These are phyloP conservation scores for Danielozyma ontarioensis DNA, from an alignment of 805 yeast species.

Conservation along the genomic window DNA sequence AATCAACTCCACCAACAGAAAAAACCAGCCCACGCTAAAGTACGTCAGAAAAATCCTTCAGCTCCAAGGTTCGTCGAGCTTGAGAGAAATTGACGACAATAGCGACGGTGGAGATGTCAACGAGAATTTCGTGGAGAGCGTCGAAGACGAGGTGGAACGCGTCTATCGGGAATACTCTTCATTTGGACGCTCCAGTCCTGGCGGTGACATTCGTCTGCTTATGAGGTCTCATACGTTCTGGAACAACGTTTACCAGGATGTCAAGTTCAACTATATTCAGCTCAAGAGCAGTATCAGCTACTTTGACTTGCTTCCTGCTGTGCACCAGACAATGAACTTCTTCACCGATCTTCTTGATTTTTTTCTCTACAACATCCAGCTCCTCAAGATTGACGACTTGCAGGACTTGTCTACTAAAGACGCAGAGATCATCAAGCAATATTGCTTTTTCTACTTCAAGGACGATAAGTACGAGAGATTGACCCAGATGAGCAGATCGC, in stretches of 20 bases:
- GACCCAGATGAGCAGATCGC: slow-evolving; percentile 10
- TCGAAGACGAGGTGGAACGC: neutral
- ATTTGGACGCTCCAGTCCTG: neutral
- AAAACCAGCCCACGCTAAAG: slow-evolving; percentile 4
- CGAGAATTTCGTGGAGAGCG: too few species aligned
- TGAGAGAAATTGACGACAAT: slow-evolving; percentile 1
- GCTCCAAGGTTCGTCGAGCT: slow-evolving; percentile 4
- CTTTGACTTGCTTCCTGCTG: slow-evolving; percentile 15
- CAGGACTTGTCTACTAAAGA: slow-evolving; percentile 4
- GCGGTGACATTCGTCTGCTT: neutral
- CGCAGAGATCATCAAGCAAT: slow-evolving; percentile 5
- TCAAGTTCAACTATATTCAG: slow-evolving; percentile 14
- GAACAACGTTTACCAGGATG: slow-evolving; percentile 27
- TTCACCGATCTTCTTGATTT: slow-evolving; percentile 19
- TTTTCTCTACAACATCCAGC: slow-evolving; percentile 13
- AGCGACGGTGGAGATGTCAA: neutral
- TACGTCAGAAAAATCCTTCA: slow-evolving; percentile 6
- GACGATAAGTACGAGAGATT: slow-evolving; percentile 19
- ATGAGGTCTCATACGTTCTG: slow-evolving; percentile 15
- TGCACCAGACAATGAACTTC: slow-evolving; percentile 12
- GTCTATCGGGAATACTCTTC: neutral
- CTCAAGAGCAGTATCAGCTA: slow-evolving; percentile 4
- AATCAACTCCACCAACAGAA: slow-evolving; percentile 2
- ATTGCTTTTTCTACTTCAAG: slow-evolving; percentile 14
- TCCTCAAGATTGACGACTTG: slow-evolving; percentile 5